phyloP scores from a whole-genome alignment of 78 protist species.

The Cyanophora paradoxa region DNA sequence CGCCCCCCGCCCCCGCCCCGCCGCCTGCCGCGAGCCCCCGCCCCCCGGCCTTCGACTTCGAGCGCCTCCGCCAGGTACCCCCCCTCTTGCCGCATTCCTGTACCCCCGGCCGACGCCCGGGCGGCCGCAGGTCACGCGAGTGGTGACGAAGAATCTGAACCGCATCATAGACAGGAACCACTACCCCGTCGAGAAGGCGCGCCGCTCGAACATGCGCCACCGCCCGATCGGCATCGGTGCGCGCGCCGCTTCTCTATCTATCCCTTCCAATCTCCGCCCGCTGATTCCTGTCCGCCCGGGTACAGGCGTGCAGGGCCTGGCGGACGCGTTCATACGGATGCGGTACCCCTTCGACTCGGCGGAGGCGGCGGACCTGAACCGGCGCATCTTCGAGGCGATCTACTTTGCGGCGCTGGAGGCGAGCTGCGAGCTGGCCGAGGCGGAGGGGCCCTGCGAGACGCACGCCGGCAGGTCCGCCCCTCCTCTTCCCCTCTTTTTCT shows the following conservation, averaged over 20 bases:
- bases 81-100: too few relatives aligned
- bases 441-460: conserved; percentile 67
- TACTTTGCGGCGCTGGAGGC: conserved; percentile 64
- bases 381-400: conserved; percentile 94
- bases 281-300: too few relatives aligned
- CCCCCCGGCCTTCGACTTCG: conserved; percentile 52
- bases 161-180: conserved; percentile 86
- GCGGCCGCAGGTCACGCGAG: too few relatives aligned
- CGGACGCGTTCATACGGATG: conserved; percentile 84
- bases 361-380: conserved; percentile 83
- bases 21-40: background rate
- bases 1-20: background rate
- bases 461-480: too few relatives aligned
- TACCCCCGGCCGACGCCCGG: too few relatives aligned
- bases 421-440: conserved; percentile 41
- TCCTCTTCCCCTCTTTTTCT: too few relatives aligned
- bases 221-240: conserved; percentile 96
- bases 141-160: conserved; percentile 81
- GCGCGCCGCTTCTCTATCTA: too few relatives aligned
- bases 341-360: conserved; percentile 82
- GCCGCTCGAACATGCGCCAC: conserved; percentile 80
- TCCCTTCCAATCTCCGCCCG: too few relatives aligned
- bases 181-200: conserved; percentile 95
- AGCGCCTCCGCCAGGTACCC: conserved; percentile 56
- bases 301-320: conserved; percentile 86